Evolutionary conservation across 305 asterid species (phyloP).

Genomic region (Solanum hybrid): DNA sequence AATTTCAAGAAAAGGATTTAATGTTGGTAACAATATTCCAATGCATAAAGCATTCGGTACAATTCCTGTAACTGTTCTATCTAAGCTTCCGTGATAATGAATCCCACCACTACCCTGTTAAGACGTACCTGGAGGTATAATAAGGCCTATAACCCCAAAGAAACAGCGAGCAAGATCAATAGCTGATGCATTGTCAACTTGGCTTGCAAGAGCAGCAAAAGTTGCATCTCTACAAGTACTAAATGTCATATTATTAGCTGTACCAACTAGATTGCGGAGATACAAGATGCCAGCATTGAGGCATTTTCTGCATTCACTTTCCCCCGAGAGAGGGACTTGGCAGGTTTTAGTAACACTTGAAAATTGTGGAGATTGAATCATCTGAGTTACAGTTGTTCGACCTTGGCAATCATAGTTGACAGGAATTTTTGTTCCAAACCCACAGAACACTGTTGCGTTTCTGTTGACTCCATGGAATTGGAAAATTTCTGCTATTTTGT

Average conservation of each 20-base stretch:
- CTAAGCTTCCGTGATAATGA: neutral
- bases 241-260: slow-evolving; percentile 65
- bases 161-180: slow-evolving; percentile 69
- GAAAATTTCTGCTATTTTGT: slow-evolving; percentile 46
- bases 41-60: neutral
- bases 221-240: slow-evolving; percentile 95
- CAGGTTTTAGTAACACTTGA: slow-evolving; percentile 49
- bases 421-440: slow-evolving; percentile 81
- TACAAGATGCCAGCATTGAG: slow-evolving; percentile 67
- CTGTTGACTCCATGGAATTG: slow-evolving; percentile 63
- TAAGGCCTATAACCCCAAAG: slow-evolving; percentile 73
- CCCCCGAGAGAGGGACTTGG: slow-evolving; percentile 41
- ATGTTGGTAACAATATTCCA: neutral
- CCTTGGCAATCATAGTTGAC: slow-evolving; percentile 79
- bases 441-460: slow-evolving; percentile 61
- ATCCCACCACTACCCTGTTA: neutral
- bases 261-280: slow-evolving; percentile 69
- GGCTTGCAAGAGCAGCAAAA: slow-evolving; percentile 82
- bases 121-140: slow-evolving; percentile 41
- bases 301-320: slow-evolving; percentile 62
- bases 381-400: slow-evolving; percentile 61
- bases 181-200: slow-evolving; percentile 49
- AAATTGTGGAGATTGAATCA: slow-evolving; percentile 68
- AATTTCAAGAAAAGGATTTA: neutral
- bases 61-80: neutral